A percentile compares a stretch with the other conserved stretches of the same genome.
Evolutionary conservation across 371 early-diverging fungal genomes (phyloP).

Genomic region (Mucor sp.): DNA sequence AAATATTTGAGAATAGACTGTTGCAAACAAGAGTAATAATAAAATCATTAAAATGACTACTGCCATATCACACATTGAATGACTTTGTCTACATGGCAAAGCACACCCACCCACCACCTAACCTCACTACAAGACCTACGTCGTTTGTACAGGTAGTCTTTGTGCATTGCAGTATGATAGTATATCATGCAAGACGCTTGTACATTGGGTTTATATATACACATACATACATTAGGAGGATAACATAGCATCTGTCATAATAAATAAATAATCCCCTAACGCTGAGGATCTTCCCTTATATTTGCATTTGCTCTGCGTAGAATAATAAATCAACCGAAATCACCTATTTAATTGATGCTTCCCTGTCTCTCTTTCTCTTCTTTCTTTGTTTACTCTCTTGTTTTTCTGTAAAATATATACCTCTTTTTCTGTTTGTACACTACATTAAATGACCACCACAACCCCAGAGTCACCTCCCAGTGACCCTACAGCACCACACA

Average conservation of each 20-base stretch:
- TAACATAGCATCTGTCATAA: slow-evolving; percentile 14
- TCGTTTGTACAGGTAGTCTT: neutral
- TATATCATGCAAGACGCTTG: neutral
- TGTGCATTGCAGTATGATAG: neutral
- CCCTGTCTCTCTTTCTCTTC: neutral
- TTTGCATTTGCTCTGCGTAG: slow-evolving; percentile 10
- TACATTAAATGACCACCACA: neutral
- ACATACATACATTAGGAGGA: slow-evolving; percentile 1
- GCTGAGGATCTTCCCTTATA: slow-evolving; percentile 11
- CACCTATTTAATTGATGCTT: neutral
- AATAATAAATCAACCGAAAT: slow-evolving; percentile 18
- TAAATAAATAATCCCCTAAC: slow-evolving; percentile 18
- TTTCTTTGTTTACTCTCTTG: neutral
- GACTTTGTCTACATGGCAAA: too few species aligned
- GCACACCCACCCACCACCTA: too few species aligned
- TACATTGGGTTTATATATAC: neutral
- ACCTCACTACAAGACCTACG: slow-evolving; percentile 2
- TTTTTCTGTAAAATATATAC: neutral
- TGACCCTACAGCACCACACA: neutral
- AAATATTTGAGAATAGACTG: slow-evolving; percentile 13
- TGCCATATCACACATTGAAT: neutral
- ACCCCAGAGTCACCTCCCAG: neutral
- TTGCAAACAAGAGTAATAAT: slow-evolving; percentile 1
- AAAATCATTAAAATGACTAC: neutral
- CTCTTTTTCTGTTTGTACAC: neutral